Evolutionary conservation across 768 basidiomycete species (phyloP), one percentile per base, ranked within the genome.

Genomic region (Crepidotus variabilis): DNA sequence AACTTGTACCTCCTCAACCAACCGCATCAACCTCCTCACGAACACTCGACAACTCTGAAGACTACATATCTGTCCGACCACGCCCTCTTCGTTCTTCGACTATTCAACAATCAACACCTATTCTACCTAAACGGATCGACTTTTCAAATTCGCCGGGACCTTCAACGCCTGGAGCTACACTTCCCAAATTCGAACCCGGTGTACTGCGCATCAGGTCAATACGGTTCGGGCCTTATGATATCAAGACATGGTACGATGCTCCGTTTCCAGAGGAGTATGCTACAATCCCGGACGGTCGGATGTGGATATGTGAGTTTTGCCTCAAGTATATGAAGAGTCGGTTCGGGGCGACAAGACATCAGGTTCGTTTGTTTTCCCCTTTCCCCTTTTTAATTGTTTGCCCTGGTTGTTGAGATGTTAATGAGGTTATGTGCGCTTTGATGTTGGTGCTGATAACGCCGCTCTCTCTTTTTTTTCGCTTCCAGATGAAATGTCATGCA

Each of bases 241-340:
- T 98, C 67, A 86, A 93, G 69, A 98, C 97, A 2, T 99, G 97
- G 97, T 98, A 93, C 70, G 94, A 97, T 67, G 97, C 97, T 21
- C 97, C 97, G 6, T 98, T 98, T 69, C 96, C 97, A 0, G 96
- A 98, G 68, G 97, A 99, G 70, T 98, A 97, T 70, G 85, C 92
- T 43, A 84, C 85, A 54, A 88, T 95, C 55, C 91, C 94, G 20
- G 94, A 98, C 62, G 94, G 96, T 16, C 77, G 87, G 53, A 73
- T 99, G 56, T 98, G 94, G 94, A 87, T 97, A 67, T 99, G 97
- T 72, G 96, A 98, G 69, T 97, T 94, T 69, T 99, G 97, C 68
- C 69, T 99, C 65, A 98, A 95, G 75, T 98, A 98, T 64, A 96
- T 97, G 90, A 94, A 93, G 78, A 94, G 91, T 65, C 81, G 82